Percentiles rank a stretch among this genome's conserved stretches.
Conservation (phyloP, 257 asterid genomes). For the Solanum virginianum region DNA sequence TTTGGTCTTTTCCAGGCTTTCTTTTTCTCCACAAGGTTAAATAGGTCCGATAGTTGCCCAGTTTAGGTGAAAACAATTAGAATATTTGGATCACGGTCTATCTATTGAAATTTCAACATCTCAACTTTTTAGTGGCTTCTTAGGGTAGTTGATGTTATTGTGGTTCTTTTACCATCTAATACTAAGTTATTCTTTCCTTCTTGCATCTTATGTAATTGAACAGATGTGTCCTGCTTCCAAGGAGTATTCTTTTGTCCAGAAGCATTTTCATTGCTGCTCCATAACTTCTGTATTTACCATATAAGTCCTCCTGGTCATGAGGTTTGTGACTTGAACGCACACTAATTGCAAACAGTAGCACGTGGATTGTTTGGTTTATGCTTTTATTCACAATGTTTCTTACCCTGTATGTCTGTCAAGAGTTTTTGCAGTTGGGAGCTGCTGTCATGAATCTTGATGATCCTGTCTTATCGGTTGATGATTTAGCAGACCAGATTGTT, state of each 20-base stretch:
- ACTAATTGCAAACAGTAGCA: background rate
- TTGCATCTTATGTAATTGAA: conserved; percentile 1
- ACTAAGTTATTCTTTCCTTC: background rate
- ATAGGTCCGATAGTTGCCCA: background rate
- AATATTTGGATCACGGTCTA: background rate
- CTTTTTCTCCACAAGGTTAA: background rate
- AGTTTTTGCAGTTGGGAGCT: conserved; percentile 37
- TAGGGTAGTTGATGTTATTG: background rate
- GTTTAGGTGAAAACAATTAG: background rate
- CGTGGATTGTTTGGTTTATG: background rate
- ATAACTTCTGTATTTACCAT: conserved; percentile 46
- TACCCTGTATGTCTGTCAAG: conserved; percentile 6
- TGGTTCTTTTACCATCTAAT: background rate
- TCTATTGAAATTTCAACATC: background rate
- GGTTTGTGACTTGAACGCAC: conserved; percentile 16
- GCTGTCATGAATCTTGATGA: conserved; percentile 20
- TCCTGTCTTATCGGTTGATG: conserved; percentile 27
- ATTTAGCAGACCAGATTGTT: conserved; percentile 36
- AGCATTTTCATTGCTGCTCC: conserved; percentile 38
- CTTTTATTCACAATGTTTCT: conserved; percentile 2
- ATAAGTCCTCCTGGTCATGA: conserved; percentile 47
- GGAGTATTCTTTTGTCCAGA: conserved; percentile 41
- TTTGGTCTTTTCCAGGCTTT: background rate
- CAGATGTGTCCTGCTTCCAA: conserved; percentile 52
- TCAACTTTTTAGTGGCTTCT: background rate